A percentile compares a stretch with the other conserved stretches of the same genome.
Conservation (phyloP, 1,284 basidiomycete species). For the Inonotus hispidus region DNA sequence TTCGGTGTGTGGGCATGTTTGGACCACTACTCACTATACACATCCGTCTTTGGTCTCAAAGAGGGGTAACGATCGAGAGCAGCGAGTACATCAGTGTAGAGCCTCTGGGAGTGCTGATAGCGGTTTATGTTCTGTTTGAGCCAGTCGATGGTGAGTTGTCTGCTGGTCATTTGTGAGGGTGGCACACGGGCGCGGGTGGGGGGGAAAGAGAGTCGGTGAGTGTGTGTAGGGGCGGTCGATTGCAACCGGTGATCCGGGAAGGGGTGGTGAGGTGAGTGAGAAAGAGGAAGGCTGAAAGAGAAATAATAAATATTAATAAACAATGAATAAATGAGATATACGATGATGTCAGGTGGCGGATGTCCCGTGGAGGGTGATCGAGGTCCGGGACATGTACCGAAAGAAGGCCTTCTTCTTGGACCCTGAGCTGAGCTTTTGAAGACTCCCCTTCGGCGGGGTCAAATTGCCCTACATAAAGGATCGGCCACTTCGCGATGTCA, state of each 20-base stretch:
- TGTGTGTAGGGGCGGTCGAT: background rate
- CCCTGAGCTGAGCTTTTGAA: constrained; percentile 1
- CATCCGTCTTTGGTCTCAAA: constrained; percentile 84
- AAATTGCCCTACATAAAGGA: constrained; percentile 4
- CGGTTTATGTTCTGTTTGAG: constrained; percentile 62
- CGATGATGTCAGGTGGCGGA: background rate
- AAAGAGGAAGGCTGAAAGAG: constrained; percentile 5
- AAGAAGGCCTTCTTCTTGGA: background rate
- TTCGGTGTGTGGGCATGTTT: constrained; percentile 1
- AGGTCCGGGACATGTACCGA: background rate
- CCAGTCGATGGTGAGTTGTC: constrained; percentile 43
- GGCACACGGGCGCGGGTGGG: background rate
- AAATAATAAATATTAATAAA: background rate
- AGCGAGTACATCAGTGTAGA: constrained; percentile 61
- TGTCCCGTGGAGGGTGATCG: background rate
- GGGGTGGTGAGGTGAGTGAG: background rate
- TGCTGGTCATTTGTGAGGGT: background rate
- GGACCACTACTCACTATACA: constrained; percentile 68
- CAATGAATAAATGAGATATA: background rate
- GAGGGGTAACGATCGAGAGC: constrained; percentile 56
- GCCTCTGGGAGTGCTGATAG: constrained; percentile 49
- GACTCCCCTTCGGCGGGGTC: constrained; percentile 4
- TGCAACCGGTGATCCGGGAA: constrained; percentile 3
- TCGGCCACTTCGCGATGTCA: constrained; percentile 3
- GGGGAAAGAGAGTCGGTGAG: background rate